phyloP scores from a whole-genome alignment of 163 green algal species.

The Picocystis sp. region DNA sequence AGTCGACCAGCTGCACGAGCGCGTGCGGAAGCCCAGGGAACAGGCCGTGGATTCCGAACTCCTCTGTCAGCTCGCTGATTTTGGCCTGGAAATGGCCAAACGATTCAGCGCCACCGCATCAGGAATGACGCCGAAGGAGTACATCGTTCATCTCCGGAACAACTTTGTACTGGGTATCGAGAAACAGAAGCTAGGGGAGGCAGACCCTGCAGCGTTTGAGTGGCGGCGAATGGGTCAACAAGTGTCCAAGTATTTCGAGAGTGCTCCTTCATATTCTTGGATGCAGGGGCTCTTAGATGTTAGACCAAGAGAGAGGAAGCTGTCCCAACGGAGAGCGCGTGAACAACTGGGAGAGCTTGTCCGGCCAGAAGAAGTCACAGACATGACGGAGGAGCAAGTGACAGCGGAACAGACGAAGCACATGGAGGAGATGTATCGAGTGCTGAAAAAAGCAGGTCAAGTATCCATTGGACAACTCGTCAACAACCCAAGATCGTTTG shows the following conservation, averaged over 20 bases:
- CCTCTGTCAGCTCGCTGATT: not conserved
- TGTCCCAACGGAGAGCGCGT: not conserved
- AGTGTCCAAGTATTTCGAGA: slow-evolving; percentile 1
- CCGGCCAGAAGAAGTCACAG: slow-evolving; percentile 1
- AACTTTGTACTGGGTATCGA: not conserved
- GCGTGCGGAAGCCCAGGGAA: not conserved
- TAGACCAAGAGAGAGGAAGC: not conserved
- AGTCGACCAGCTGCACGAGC: not conserved
- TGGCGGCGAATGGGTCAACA: not conserved
- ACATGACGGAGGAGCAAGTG: not conserved
- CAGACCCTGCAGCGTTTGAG: not conserved
- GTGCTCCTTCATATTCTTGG: not conserved
- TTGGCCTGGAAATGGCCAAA: not conserved
- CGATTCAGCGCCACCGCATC: not conserved
- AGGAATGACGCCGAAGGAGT: not conserved
- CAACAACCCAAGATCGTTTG: slow-evolving; percentile 6
- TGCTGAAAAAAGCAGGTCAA: slow-evolving; percentile 6
- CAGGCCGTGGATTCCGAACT: not conserved
- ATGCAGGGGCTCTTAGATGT: not conserved
- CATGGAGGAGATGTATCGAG: not conserved
- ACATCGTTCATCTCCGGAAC: not conserved
- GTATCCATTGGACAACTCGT: slow-evolving; percentile 1
- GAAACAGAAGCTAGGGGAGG: too few relatives aligned
- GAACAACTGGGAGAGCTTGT: not conserved
- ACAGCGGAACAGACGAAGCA: not conserved